Evolutionary conservation across 148 eudicot species (phyloP).

Genomic region (Persicaria maculosa): DNA sequence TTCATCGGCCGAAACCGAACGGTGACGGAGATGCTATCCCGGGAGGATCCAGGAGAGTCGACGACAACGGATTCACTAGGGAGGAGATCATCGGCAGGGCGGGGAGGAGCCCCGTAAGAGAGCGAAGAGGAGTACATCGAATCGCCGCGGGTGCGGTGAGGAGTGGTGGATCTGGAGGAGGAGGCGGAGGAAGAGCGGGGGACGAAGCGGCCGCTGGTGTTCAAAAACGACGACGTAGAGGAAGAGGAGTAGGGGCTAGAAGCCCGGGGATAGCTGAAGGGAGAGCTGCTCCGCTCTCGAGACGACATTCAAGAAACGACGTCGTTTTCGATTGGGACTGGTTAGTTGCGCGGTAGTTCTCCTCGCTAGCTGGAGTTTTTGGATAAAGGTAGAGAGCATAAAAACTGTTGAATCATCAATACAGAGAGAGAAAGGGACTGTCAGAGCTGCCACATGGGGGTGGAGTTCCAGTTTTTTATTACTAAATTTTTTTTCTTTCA

Average conservation of each 20-base stretch:
- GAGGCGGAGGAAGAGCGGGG: conserved; percentile 52
- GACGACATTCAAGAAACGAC: conserved; percentile 35
- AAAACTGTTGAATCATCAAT: not conserved
- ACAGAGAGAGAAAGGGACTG: not conserved
- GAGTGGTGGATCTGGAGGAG: conserved; percentile 52
- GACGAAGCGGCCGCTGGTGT: conserved; percentile 37
- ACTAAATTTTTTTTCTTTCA: not conserved
- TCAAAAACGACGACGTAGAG: conserved; percentile 72
- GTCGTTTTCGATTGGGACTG: conserved; percentile 8
- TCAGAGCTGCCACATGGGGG: conserved; percentile 12
- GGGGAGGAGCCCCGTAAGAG: conserved; percentile 28
- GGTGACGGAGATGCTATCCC: conserved; percentile 90
- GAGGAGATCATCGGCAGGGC: conserved; percentile 49
- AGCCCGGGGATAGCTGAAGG: conserved; percentile 46
- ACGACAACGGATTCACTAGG: conserved; percentile 33
- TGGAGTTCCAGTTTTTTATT: not conserved
- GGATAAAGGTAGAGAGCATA: not conserved
- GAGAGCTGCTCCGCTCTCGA: conserved; percentile 79
- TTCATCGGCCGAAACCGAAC: conserved; percentile 88
- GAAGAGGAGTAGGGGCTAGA: conserved; percentile 69
- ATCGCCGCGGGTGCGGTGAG: conserved; percentile 32
- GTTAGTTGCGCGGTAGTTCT: conserved; percentile 11
- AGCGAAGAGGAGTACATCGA: conserved; percentile 16
- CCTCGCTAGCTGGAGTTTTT: conserved; percentile 1
- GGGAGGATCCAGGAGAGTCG: conserved; percentile 33